Evolutionary conservation across 2,329 filamentous ascomycete genomes (phyloP).

Genomic region (Colletotrichum musae): DNA sequence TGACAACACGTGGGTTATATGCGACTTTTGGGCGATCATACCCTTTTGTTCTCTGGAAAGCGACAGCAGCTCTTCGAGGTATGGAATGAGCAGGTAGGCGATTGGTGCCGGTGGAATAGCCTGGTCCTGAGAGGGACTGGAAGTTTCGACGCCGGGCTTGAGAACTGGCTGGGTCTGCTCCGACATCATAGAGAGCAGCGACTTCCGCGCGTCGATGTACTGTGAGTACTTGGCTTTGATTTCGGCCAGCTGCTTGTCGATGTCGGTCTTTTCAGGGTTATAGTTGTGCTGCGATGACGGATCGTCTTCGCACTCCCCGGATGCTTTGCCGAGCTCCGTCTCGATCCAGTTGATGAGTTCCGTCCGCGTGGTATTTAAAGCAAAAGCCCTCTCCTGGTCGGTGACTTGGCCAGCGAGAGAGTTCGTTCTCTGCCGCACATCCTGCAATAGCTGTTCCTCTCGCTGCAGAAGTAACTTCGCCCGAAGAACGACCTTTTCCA

Average conservation of each 20-base stretch:
- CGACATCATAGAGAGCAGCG: constrained; percentile 60
- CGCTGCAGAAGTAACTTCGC: constrained; percentile 70
- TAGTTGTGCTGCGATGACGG: constrained; percentile 41
- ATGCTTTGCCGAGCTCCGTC: constrained; percentile 69
- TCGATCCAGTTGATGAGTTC: constrained; percentile 78
- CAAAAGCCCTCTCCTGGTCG: constrained; percentile 61
- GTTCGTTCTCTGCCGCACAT: constrained; percentile 43
- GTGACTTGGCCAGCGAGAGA: constrained; percentile 52
- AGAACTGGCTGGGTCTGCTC: constrained; percentile 50
- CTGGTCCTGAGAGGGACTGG: constrained; percentile 32
- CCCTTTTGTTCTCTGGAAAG: constrained; percentile 71
- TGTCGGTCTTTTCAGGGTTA: constrained; percentile 45
- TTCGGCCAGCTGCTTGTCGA: constrained; percentile 58
- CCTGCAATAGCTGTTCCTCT: constrained; percentile 69
- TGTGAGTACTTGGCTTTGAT: constrained; percentile 69
- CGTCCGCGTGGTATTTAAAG: constrained; percentile 69
- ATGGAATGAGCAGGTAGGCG: constrained; percentile 67
- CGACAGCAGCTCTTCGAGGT: constrained; percentile 67
- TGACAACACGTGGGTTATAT: constrained; percentile 65
- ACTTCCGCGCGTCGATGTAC: constrained; percentile 66
- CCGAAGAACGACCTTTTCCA: constrained; percentile 72
- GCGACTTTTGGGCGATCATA: constrained; percentile 70
- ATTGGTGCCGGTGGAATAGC: constrained; percentile 44
- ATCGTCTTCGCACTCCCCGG: constrained; percentile 48
- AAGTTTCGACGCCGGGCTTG: constrained; percentile 24